phyloP scores from a whole-genome alignment of 2,329 filamentous ascomycete genomes.

The Torrubiellomyces zombiae region DNA sequence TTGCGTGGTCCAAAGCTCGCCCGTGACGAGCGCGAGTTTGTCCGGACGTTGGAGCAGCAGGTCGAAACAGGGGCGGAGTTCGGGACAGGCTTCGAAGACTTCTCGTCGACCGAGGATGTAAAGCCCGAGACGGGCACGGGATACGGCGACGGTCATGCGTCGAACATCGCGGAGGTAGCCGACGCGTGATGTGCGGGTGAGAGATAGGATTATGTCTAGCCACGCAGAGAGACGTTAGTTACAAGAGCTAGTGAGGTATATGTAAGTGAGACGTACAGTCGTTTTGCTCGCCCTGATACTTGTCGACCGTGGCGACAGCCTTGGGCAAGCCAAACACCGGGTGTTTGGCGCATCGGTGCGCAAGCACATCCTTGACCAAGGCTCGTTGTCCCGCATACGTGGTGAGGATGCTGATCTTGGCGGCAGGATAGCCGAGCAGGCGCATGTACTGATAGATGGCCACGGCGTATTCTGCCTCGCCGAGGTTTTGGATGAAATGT shows the following conservation, averaged over 20 bases:
- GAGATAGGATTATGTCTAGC: constrained; percentile 76
- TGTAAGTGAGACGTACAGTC: constrained; percentile 52
- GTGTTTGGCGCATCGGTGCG: constrained; percentile 68
- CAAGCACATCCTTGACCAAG: constrained; percentile 72
- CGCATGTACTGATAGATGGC: constrained; percentile 97
- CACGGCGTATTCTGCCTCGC: constrained; percentile 92
- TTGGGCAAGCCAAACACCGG: constrained; percentile 76
- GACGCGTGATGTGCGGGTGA: constrained; percentile 74
- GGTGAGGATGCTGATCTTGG: constrained; percentile 72
- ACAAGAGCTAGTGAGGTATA: too few relatives aligned
- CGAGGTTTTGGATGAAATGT: constrained; percentile 91
- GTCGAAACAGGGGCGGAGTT: constrained; percentile 76
- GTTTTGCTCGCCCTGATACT: constrained; percentile 98
- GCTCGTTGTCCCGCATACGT: constrained; percentile 89
- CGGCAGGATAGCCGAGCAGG: constrained; percentile 74
- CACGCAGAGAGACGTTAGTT: background rate
- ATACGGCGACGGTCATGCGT: constrained; percentile 84
- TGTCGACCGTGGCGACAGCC: constrained; percentile 88
- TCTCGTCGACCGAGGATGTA: constrained; percentile 81
- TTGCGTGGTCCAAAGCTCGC: constrained; percentile 67
- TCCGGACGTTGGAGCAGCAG: constrained; percentile 61
- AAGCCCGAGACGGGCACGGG: constrained; percentile 75
- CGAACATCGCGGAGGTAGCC: constrained; percentile 90
- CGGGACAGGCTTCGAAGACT: constrained; percentile 77
- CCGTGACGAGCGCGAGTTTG: constrained; percentile 64